Base-by-base conservation (phyloP, 768 basidiomycete species). In the Termitomyces sp. region DNA sequence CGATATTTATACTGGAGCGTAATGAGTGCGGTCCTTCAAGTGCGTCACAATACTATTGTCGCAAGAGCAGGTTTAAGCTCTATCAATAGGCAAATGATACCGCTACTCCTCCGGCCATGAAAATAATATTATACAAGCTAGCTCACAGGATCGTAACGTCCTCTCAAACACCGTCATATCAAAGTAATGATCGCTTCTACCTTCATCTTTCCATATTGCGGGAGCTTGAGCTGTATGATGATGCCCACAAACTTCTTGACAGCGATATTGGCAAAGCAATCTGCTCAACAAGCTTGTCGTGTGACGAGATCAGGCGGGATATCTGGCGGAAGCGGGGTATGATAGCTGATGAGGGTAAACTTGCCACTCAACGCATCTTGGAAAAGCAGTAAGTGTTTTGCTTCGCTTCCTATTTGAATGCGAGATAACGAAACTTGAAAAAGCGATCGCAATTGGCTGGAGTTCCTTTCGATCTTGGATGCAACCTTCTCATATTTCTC, bases 391-490 rank as follows among this genome's bases (percentile, higher is more conserved):
- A 50, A 61, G 83, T 69, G 33, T 33, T 46, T 36, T 7, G 54
- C n/a, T 51, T n/a, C 30, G 11, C 15, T 34, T 2, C 6, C 6
- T 11, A 11, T n/a, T 9, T 8, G 1, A 3, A 27, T 20, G 41
- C 8, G 5, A 53, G 30, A 30, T 31, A 54, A 54, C 62, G 15
- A 61, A 55, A 55, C 50, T 59, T 36, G 44, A 36, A 18, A 37
- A 65, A 86, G 91, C 39, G 89, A 93, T 66, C 87, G 90, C 39
- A 93, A 93, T 65, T 94, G 93, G 92, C 76, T 91, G 6, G 91
- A 92, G 65, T 92, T 93, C 68, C 69, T 91, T 45, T 81, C 90
- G 6, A 72, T 93, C 22, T 71, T 93, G 6, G 87, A 93, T 61
- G 85, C 83, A 1, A 78, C 86, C 9, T 86, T 93, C 61, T 70